Evolutionary conservation across 108 stramenopile genomes (phyloP), one percentile per base, ranked within the genome.

Genomic region (Aurantiochytrium sp.): DNA sequence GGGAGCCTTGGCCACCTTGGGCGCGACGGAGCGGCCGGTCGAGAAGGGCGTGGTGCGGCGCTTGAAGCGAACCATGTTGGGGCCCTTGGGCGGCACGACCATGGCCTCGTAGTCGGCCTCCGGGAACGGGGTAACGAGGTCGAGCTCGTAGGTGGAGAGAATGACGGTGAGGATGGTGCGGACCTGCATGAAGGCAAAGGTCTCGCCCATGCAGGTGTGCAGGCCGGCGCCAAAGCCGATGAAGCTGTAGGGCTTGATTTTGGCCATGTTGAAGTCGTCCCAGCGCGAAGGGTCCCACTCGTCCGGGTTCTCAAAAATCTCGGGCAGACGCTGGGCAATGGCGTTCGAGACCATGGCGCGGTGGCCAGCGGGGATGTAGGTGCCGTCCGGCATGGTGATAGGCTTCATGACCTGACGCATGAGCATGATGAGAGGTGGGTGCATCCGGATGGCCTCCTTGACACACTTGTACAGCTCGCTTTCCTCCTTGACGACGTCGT

Each of bases 191-290:
- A 94, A 97, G n/a, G 94, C 99, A 93, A 99, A 99, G 89, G 96
- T 95, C 92, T 98, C 97, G 65, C 99, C 99, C 96, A 98, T 97
- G 91, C 99, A 99, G 69, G 96, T 94, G 93, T 99, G 99, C 95
- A 97, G 94, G 30, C 99, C 99, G 52, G 96, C 97, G 68, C 99
- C 99, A 89, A 99, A 99, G 36, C 97, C 98, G 86, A 98, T 87
- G 90, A 97, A 98, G 22, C 97, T 94, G 91, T 95, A 99, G 19
- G 21, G 19, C 52, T 52, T 52, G 52, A 85, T 4, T 36, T 97
- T 93, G 21, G 94, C 94, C 6, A 95, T 93, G 6, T 94, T 95
- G 91, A 94, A 99, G 34, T 97, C 96, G 93, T 99, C 98, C 73
- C 73, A 81, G 73, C 73, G 73, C 6, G 73, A 81, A 6, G 98